phyloP scores from a whole-genome alignment of 2,329 filamentous ascomycete species.

The Aspergillus sp. region DNA sequence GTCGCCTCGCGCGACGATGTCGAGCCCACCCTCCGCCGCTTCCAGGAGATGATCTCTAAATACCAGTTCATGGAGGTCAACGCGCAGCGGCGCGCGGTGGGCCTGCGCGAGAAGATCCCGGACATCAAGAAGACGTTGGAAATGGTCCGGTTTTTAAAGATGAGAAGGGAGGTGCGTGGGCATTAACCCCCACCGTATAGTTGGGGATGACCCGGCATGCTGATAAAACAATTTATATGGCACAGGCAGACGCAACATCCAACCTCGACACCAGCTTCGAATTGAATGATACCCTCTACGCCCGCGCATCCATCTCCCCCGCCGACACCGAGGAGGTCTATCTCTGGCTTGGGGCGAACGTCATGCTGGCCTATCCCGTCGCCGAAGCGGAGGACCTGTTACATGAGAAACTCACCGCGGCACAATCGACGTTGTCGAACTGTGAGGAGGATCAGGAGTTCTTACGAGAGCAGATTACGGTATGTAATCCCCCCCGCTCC shows the following conservation, averaged over 20 bases:
- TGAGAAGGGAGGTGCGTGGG: conserved; percentile 58
- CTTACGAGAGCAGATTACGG: conserved; percentile 90
- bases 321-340: conserved; percentile 75
- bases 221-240: not conserved
- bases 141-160: conserved; percentile 75
- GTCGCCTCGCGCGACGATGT: conserved; percentile 39
- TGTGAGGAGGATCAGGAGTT: conserved; percentile 97
- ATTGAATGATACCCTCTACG: conserved; percentile 90
- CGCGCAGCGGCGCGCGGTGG: conserved; percentile 70
- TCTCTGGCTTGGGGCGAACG: conserved; percentile 96
- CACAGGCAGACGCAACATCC: conserved; percentile 11
- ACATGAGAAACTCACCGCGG: conserved; percentile 65
- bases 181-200: not conserved
- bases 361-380: conserved; percentile 93
- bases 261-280: conserved; percentile 90
- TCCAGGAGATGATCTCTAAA: conserved; percentile 60
- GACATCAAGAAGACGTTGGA: conserved; percentile 96
- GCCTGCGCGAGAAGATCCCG: conserved; percentile 88
- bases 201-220: not conserved
- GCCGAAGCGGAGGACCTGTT: conserved; percentile 76
- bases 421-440: conserved; percentile 70
- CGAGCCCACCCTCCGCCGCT: conserved; percentile 38
- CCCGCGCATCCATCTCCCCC: conserved; percentile 71
- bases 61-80: conserved; percentile 99
- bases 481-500: conserved; percentile 37